phyloP scores from a whole-genome alignment of 2,329 filamentous ascomycete species.

The Colletotrichum sp. region DNA sequence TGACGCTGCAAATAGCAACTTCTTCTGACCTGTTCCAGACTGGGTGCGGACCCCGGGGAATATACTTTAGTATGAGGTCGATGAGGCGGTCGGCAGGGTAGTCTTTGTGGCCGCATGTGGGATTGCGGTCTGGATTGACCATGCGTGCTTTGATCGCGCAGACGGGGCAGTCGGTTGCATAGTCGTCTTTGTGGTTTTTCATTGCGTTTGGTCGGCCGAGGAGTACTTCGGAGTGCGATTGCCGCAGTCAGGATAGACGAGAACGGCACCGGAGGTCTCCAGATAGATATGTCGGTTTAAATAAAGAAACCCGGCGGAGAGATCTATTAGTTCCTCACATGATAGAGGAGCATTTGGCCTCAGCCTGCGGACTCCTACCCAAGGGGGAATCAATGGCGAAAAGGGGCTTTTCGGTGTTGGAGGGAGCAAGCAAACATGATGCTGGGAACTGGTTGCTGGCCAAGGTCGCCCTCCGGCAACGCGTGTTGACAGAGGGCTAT shows the following conservation, averaged over 20 bases:
- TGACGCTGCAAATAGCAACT: background rate
- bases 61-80: background rate
- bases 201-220: background rate
- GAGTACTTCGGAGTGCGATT: background rate
- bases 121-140: background rate
- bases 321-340: background rate
- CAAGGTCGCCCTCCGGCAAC: background rate
- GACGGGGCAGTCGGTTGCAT: background rate
- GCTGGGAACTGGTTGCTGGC: background rate
- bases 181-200: background rate
- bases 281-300: background rate
- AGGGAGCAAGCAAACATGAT: background rate
- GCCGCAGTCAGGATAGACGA: background rate
- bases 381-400: background rate
- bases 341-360: background rate
- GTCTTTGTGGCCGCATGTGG: background rate
- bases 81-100: background rate
- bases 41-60: background rate
- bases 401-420: background rate
- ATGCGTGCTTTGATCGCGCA: background rate
- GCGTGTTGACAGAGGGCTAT: background rate
- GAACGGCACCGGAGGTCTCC: background rate
- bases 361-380: background rate
- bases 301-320: background rate
- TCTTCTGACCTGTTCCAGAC: background rate